These are phyloP conservation scores for Pyrenochaeta sp. DNA, from an alignment of 2,329 filamentous ascomycete species.

Conservation along the genomic window DNA sequence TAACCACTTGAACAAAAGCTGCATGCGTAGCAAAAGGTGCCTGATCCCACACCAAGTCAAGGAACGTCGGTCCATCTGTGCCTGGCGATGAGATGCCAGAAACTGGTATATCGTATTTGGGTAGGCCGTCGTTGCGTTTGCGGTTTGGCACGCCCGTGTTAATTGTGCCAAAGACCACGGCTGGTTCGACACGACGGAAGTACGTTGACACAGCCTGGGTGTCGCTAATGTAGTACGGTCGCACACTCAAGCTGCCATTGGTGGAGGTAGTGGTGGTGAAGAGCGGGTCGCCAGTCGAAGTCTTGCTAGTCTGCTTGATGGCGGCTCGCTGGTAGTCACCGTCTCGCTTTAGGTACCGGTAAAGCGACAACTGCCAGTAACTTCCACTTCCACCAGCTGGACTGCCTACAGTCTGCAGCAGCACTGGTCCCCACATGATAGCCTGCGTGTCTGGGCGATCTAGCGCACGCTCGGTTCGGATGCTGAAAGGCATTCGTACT, in stretches of 20 bases:
- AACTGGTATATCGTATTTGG: constrained; percentile 22
- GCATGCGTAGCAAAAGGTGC: constrained; percentile 18
- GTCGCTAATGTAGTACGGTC: constrained; percentile 20
- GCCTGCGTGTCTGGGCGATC: constrained; percentile 20
- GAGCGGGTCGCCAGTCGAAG: constrained; percentile 9
- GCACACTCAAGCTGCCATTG: constrained; percentile 1
- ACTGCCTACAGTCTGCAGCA: constrained; percentile 14
- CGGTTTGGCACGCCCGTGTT: constrained; percentile 15
- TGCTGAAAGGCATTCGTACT: constrained; percentile 17
- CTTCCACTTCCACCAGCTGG: not conserved
- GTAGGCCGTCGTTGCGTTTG: constrained; percentile 22
- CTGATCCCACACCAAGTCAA: constrained; percentile 21
- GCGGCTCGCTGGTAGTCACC: constrained; percentile 17
- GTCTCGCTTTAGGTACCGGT: constrained; percentile 16
- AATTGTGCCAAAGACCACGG: constrained; percentile 14
- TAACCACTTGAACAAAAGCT: constrained; percentile 13
- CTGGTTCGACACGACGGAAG: constrained; percentile 19
- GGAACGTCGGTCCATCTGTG: constrained; percentile 17
- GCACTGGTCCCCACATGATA: constrained; percentile 20
- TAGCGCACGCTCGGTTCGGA: constrained; percentile 18
- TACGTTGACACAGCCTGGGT: constrained; percentile 11
- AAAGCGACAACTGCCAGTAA: constrained; percentile 17
- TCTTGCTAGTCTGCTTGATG: constrained; percentile 1
- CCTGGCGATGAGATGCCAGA: constrained; percentile 12
- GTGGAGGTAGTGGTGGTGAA: constrained; percentile 8